Evolutionary conservation across 257 asterid species (phyloP), one percentile per base, ranked within the genome.

Genomic region (Scutellaria galericulata): DNA sequence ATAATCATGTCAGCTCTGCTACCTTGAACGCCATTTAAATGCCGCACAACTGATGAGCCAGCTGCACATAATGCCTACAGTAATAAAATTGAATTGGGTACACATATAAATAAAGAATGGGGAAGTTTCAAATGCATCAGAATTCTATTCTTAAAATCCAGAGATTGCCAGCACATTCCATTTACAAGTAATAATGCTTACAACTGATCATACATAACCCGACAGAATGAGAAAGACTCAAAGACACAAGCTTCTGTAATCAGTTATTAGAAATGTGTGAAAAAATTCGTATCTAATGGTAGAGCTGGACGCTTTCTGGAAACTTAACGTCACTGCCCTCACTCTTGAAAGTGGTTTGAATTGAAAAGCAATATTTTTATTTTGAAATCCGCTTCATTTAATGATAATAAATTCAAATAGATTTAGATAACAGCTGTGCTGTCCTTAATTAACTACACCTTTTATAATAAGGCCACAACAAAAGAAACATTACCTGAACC

Each of bases 1-100:
- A 89, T 88, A 64, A 94, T 85, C 97, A 94, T 91, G 84, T 86
- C 93, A 12, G 99, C 98, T 78, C 96, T 85, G 87, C 95, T 83
- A 7, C 75, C 81, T 81, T 83, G 89, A 79, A 94, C 90, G 67
- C 99, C 99, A 75, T 94, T 90, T 74, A 89, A 84, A 79, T 90
- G 97, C 72, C 93, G 83, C 57, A 51, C 52, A 71, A 67, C 55
- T 8, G 93, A 85, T 63, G 92, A 82, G 74, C 96, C 88, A 55
- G 88, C 86, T 46, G 84, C 79, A 65, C 97, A 93, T 69, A 93
- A 83, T 56, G 97, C 98, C 98, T 93, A 69, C 80, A 79, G 18
- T 14, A 66, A 60, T 35, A 71, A 48, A 24, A 47, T 48, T 18
- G 39, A 7, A 61, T 47, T 14, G 48, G 35, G 20, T 58, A 58